A percentile compares a stretch with the other conserved stretches of the same genome.
Evolutionary conservation across 1,284 basidiomycete species (phyloP).

Genomic region (Papiliotrema laurentii): DNA sequence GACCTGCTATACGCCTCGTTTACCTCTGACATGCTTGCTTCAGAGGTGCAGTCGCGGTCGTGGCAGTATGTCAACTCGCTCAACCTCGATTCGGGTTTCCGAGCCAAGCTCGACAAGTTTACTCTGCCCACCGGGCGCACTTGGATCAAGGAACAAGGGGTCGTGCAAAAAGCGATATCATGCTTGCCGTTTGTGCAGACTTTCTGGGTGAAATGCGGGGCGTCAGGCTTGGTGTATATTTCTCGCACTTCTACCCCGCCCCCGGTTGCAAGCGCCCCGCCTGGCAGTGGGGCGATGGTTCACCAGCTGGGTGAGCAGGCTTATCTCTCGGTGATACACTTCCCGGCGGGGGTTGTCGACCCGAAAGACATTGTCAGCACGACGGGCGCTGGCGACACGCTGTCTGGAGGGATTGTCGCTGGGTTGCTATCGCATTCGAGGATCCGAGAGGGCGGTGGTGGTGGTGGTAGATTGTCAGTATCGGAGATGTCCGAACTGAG

Average conservation of each 20-base stretch:
- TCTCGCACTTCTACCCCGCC: conserved; percentile 5
- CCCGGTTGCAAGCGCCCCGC: not conserved
- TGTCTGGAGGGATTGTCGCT: conserved; percentile 65
- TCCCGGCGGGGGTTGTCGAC: conserved; percentile 56
- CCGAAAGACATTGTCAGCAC: conserved; percentile 60
- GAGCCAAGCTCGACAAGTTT: conserved; percentile 60
- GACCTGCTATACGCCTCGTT: conserved; percentile 56
- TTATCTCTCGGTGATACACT: conserved; percentile 56
- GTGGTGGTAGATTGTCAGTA: conserved; percentile 5
- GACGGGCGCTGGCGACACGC: conserved; percentile 85
- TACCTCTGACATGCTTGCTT: not conserved
- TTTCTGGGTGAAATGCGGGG: conserved; percentile 77
- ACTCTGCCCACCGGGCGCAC: conserved; percentile 54
- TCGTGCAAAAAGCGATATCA: conserved; percentile 71
- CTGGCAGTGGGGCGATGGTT: not conserved
- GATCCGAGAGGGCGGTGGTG: too few species aligned
- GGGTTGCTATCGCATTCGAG: conserved; percentile 21
- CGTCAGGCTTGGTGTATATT: conserved; percentile 49
- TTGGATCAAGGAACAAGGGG: conserved; percentile 63
- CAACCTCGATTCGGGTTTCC: conserved; percentile 60
- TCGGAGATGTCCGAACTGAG: not conserved
- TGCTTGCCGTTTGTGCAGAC: conserved; percentile 75
- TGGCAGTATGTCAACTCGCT: conserved; percentile 57
- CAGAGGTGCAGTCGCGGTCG: not conserved
- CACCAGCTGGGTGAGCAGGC: not conserved